phyloP scores from a whole-genome alignment of 176 grass and related monocot genomes.

The Cymbopogon citratus region DNA sequence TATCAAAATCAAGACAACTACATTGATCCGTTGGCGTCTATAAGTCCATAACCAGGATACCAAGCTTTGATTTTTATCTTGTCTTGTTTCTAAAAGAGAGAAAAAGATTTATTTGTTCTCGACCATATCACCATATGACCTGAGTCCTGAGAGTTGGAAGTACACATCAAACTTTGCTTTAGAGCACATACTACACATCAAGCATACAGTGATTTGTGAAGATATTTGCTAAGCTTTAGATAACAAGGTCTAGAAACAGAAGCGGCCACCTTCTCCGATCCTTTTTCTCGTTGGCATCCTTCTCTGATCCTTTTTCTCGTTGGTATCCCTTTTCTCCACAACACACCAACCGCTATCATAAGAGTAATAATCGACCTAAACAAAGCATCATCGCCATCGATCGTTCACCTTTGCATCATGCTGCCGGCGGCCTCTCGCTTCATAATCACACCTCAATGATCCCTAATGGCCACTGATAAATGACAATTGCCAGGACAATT shows the following conservation, averaged over 20 bases:
- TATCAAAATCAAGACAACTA: neutral
- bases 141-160: neutral
- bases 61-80: too few relatives aligned
- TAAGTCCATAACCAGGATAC: neutral
- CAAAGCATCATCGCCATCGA: constrained; percentile 4
- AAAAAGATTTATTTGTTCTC: neutral
- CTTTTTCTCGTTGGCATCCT: neutral
- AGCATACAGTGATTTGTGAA: neutral
- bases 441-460: constrained; percentile 5
- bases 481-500: constrained; percentile 7
- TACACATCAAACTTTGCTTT: constrained; percentile 6
- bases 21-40: neutral
- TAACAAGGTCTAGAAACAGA: constrained; percentile 22
- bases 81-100: neutral
- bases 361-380: neutral
- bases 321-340: neutral
- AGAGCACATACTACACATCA: neutral
- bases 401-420: constrained; percentile 28
- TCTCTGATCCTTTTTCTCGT: neutral
- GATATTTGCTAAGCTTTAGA: neutral
- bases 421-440: constrained; percentile 13
- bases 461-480: constrained; percentile 18
- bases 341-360: constrained; percentile 22
- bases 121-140: too few relatives aligned
- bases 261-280: neutral